phyloP scores from a whole-genome alignment of 1,284 basidiomycete species.

The Ceratobasidium sp. region DNA sequence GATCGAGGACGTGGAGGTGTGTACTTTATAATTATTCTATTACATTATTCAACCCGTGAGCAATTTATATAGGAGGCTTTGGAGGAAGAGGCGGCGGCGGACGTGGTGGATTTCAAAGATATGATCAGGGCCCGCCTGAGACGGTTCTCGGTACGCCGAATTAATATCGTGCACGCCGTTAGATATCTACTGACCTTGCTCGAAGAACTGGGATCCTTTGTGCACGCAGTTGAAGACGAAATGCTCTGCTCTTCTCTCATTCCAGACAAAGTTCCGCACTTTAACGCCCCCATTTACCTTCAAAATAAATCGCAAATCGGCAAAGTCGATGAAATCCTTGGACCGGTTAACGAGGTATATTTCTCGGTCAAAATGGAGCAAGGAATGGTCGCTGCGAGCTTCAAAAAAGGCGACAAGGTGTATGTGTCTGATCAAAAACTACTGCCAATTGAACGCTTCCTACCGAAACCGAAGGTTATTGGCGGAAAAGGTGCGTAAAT shows the following conservation, averaged over 20 bases:
- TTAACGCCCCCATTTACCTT: constrained; percentile 99
- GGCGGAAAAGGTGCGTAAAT: constrained; percentile 67
- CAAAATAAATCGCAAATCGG: constrained; percentile 97
- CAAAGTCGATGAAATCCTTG: constrained; percentile 96
- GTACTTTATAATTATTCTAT: background rate
- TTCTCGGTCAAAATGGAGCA: constrained; percentile 98
- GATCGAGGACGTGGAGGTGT: constrained; percentile 40
- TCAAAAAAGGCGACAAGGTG: constrained; percentile 98
- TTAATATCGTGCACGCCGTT: background rate
- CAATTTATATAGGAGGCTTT: constrained; percentile 50
- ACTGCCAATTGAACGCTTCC: constrained; percentile 94
- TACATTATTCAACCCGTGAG: constrained; percentile 12
- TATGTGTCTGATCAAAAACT: constrained; percentile 97
- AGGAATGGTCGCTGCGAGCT: constrained; percentile 94
- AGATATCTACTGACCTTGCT: background rate
- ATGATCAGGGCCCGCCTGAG: constrained; percentile 85
- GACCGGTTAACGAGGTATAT: constrained; percentile 98
- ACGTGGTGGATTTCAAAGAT: constrained; percentile 69
- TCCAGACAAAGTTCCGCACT: constrained; percentile 94
- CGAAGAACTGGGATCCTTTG: constrained; percentile 86
- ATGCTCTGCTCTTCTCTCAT: constrained; percentile 94
- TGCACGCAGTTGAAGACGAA: constrained; percentile 97
- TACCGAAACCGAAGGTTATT: constrained; percentile 92
- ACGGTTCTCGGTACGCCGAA: constrained; percentile 74
- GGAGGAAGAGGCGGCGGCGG: constrained; percentile 65